A percentile compares a stretch with the other conserved stretches of the same genome.
Conservation (phyloP, 2,329 filamentous ascomycete genomes). For the Colletotrichum navitas region DNA sequence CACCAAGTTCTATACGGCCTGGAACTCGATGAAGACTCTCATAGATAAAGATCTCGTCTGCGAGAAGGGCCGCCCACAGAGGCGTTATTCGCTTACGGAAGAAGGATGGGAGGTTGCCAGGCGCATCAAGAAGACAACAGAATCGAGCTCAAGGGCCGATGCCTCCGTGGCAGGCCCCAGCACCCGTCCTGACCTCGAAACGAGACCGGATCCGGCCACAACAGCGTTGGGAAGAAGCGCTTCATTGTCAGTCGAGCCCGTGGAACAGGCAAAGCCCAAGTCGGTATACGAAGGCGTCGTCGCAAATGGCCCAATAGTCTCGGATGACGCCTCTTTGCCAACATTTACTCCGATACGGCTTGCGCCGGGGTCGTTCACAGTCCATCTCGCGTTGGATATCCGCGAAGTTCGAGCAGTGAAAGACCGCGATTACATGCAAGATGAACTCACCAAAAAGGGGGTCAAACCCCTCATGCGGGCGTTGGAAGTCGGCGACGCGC, state of each 20-base stretch:
- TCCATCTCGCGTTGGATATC: slow-evolving; percentile 79
- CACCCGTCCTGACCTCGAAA: slow-evolving; percentile 2
- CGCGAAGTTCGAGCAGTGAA: slow-evolving; percentile 80
- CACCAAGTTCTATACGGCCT: slow-evolving; percentile 81
- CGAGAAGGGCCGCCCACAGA: slow-evolving; percentile 75
- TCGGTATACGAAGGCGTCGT: slow-evolving; percentile 55
- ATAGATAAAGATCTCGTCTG: slow-evolving; percentile 80
- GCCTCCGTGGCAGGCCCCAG: slow-evolving; percentile 41
- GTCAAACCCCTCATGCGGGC: slow-evolving; percentile 75
- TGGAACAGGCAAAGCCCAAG: slow-evolving; percentile 44
- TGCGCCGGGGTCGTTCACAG: slow-evolving; percentile 74
- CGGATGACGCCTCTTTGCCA: slow-evolving; percentile 54
- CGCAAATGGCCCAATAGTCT: slow-evolving; percentile 52
- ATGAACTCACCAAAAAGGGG: slow-evolving; percentile 76
- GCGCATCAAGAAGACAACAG: slow-evolving; percentile 69
- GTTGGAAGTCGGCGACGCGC: slow-evolving; percentile 79
- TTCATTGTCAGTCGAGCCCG: slow-evolving; percentile 22
- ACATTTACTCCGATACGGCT: slow-evolving; percentile 71
- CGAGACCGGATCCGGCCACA: slow-evolving; percentile 13
- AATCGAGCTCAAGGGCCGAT: slow-evolving; percentile 32
- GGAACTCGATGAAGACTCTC: slow-evolving; percentile 85
- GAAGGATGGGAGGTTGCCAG: slow-evolving; percentile 82
- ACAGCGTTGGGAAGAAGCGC: slow-evolving; percentile 1
- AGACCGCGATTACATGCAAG: slow-evolving; percentile 82
- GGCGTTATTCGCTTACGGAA: slow-evolving; percentile 79